Evolutionary conservation across 768 basidiomycete genomes (phyloP), one percentile per base, ranked within the genome.

Genomic region (Daedalea quercina): DNA sequence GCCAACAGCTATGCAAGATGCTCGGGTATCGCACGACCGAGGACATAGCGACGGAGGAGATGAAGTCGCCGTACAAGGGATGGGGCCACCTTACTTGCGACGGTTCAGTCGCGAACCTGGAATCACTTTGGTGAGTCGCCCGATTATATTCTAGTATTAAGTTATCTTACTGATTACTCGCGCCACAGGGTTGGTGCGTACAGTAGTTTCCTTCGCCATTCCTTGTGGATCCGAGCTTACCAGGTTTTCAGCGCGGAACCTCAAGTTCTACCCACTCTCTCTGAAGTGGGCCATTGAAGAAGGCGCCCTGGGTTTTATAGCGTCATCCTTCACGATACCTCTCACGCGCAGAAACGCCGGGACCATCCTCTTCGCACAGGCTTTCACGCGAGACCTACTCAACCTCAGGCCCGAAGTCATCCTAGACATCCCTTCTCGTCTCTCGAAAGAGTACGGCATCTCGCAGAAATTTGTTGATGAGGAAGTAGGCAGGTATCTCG

Each of bases 51-150:
- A 23, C 17, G 1, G 20, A 53, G 28, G 50, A 50, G 25, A 15
- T n/a, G 2, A 34, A 53, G 23, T 76, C 73, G 73, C 1, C 76
- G 75, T 55, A 68, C 42, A 9, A 37, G 2, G 42, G 56, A 15
- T 76, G 75, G 75, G 76, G 75, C 0, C 76, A 77, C 56, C 68
- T 77, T 44, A 65, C 74, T 9, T 69, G 65, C 35, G 75, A 65
- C 42, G 76, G 76, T 2, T 67, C 74, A 9, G 64, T 77, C 8
- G 76, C 76, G 3, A 77, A 77, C 54, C 44, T 76, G 51, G 76
- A 77, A 57, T 73, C 76, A 15, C 71, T 75, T 53, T 76, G 74
- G 75, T 70, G 44, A 54, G 69, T 48, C 28, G 12, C 9, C 47
- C 54, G 20, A 23, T 9, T 53, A 50, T 8, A 12, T 11, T 33